Evolutionary conservation across 1,284 basidiomycete species (phyloP).

Genomic region (Nidula niveotomentosa): DNA sequence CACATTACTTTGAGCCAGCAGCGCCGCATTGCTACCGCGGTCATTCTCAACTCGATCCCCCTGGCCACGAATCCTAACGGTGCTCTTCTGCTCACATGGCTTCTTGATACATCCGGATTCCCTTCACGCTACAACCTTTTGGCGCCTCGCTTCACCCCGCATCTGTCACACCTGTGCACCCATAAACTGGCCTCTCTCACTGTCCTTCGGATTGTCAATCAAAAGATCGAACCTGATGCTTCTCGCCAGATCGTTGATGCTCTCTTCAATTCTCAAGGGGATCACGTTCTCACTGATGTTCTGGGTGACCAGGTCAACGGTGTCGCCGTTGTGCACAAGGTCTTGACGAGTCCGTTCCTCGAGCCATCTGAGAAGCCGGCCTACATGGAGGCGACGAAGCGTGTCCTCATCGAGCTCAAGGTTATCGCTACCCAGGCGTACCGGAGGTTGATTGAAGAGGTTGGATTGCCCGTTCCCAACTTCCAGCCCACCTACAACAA

Average conservation of each 20-base stretch:
- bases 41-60: conserved; percentile 97
- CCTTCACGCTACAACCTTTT: conserved; percentile 91
- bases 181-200: conserved; percentile 97
- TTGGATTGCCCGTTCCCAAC: conserved; percentile 87
- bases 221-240: conserved; percentile 85
- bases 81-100: conserved; percentile 93
- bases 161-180: conserved; percentile 94
- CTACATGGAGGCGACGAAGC: conserved; percentile 85
- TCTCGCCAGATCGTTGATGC: conserved; percentile 83
- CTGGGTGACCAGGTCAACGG: conserved; percentile 96
- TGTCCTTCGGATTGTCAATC: conserved; percentile 90
- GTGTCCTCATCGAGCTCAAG: conserved; percentile 85
- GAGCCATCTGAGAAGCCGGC: conserved; percentile 66
- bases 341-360: conserved; percentile 84
- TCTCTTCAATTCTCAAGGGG: conserved; percentile 81
- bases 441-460: conserved; percentile 89
- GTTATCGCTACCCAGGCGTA: conserved; percentile 93
- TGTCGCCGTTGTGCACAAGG: conserved; percentile 91
- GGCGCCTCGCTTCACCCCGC: conserved; percentile 93
- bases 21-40: conserved; percentile 91
- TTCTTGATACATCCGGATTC: conserved; percentile 92
- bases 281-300: conserved; percentile 91
- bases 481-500: conserved; percentile 78
- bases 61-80: conserved; percentile 98
- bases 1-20: conserved; percentile 86